Evolutionary conservation across 2,329 filamentous ascomycete genomes (phyloP).

Genomic region (Colletotrichum scovillei): DNA sequence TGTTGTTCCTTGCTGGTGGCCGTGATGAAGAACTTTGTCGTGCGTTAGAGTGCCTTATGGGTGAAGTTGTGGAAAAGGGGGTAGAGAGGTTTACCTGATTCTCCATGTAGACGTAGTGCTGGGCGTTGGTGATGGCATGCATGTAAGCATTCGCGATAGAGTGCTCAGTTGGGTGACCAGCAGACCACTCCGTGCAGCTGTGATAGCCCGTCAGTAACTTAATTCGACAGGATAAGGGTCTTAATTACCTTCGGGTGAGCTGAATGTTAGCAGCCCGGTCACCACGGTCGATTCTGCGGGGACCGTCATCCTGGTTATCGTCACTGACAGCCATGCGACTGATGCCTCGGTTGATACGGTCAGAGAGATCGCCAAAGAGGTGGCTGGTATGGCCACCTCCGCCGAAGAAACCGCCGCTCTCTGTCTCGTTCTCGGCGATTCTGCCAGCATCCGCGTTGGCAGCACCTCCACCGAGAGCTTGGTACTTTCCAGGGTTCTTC

Average conservation of each 20-base stretch:
- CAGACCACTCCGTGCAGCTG: slow-evolving; percentile 64
- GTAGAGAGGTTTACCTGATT: slow-evolving; percentile 63
- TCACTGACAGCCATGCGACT: slow-evolving; percentile 51
- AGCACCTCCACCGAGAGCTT: slow-evolving; percentile 39
- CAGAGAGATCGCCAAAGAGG: slow-evolving; percentile 56
- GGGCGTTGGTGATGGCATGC: slow-evolving; percentile 73
- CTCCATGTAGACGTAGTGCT: slow-evolving; percentile 84
- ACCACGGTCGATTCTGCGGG: slow-evolving; percentile 31
- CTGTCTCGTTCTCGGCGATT: slow-evolving; percentile 18
- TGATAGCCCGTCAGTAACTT: not conserved
- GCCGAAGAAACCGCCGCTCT: slow-evolving; percentile 37
- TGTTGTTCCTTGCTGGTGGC: slow-evolving; percentile 77
- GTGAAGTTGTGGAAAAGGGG: slow-evolving; percentile 11
- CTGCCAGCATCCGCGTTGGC: slow-evolving; percentile 33
- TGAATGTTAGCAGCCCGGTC: slow-evolving; percentile 56
- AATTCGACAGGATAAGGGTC: not conserved
- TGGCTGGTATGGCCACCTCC: slow-evolving; percentile 42
- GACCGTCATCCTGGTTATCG: slow-evolving; percentile 40
- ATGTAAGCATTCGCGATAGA: slow-evolving; percentile 91
- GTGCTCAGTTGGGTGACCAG: slow-evolving; percentile 68
- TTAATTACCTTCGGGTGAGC: slow-evolving; percentile 58
- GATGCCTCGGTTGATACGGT: slow-evolving; percentile 55
- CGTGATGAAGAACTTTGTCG: slow-evolving; percentile 82
- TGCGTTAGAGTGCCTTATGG: not conserved
- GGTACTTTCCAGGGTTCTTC: slow-evolving; percentile 63